These are phyloP conservation scores for Brassica rapa DNA, from an alignment of 345 rosid genomes.

Conservation along the genomic window DNA sequence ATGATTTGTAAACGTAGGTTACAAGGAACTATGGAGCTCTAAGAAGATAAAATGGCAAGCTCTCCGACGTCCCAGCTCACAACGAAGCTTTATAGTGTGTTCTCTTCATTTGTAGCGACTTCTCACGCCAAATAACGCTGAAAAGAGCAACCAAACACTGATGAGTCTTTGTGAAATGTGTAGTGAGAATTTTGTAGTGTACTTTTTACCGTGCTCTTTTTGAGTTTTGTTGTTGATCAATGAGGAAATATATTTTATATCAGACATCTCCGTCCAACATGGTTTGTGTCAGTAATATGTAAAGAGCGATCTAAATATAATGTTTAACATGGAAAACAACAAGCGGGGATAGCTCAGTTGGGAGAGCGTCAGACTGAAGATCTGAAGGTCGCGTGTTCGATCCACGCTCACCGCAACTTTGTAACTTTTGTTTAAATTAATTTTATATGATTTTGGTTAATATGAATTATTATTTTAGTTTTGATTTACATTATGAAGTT, in stretches of 20 bases:
- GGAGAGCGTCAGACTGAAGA: slow-evolving; percentile 99
- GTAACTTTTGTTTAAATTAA: too few relatives aligned
- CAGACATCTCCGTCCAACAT: too few relatives aligned
- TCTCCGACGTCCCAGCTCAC: neutral
- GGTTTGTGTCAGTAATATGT: too few relatives aligned
- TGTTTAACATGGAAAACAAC: neutral
- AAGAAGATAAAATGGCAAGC: slow-evolving; percentile 17
- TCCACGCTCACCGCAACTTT: slow-evolving; percentile 82
- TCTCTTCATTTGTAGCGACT: neutral
- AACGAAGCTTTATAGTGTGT: neutral
- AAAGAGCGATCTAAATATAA: too few relatives aligned
- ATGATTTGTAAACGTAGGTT: neutral
- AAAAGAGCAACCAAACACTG: neutral
- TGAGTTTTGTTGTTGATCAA: neutral
- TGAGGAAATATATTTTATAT: too few relatives aligned
- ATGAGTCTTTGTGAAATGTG: neutral
- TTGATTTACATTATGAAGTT: too few relatives aligned
- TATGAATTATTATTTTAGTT: too few relatives aligned
- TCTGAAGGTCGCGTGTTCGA: slow-evolving; percentile 98
- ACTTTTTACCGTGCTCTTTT: neutral
- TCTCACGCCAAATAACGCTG: neutral
- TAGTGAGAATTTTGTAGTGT: neutral
- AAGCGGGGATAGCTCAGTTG: slow-evolving; percentile 73
- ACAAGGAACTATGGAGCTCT: slow-evolving; percentile 74
- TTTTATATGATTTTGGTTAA: too few relatives aligned